Base-by-base conservation (phyloP, 176 grass and related monocot species). In the Bonia amplexicaulis region DNA sequence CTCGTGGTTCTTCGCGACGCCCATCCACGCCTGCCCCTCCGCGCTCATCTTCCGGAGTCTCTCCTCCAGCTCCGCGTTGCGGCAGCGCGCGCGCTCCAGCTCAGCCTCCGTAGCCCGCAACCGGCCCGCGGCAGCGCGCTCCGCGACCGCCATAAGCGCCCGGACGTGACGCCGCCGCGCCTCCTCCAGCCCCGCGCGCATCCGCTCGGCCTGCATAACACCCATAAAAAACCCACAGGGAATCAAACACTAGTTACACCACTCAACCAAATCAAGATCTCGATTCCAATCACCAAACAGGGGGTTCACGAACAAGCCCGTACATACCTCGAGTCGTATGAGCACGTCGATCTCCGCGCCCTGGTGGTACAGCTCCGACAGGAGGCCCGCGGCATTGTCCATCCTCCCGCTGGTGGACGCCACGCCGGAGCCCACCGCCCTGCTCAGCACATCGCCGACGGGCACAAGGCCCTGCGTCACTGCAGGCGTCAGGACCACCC, bases 21-120 rank as follows among this genome's bases (percentile, higher is more conserved):
- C 78, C 49, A 81, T 72, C 91, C 94, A 96, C 68, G 83, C 87
- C 82, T 90, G 66, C 7, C 52, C 78, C 78, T 96, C 94, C 1
- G 89, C 87, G n/a, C 15, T 46, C 79, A 86, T 58, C 80, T 84
- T 85, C 22, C 65, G 74, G 3, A 89, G 25, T 62, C 40, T 72
- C 69, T 88, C 87, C 31, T 93, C 85, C 7, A 96, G 80, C 76
- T 96, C 87, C n/a, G 57, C 71, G 71, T 83, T 90, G 16, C 89
- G 85, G 60, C 66, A 72, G 4, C 78, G 65, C 12, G 87, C 82
- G 12, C 33, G 72, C 7, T 88, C 85, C 69, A 93, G 85, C 42
- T 86, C 89, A 4, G 82, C 66, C 60, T 97, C 89, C 47, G 59
- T 78, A 10, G 74, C 78, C 44, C 66, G 65, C 37, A 88, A 9